phyloP scores from a whole-genome alignment of 805 yeast species.

The Maudiozyma barnettii region DNA sequence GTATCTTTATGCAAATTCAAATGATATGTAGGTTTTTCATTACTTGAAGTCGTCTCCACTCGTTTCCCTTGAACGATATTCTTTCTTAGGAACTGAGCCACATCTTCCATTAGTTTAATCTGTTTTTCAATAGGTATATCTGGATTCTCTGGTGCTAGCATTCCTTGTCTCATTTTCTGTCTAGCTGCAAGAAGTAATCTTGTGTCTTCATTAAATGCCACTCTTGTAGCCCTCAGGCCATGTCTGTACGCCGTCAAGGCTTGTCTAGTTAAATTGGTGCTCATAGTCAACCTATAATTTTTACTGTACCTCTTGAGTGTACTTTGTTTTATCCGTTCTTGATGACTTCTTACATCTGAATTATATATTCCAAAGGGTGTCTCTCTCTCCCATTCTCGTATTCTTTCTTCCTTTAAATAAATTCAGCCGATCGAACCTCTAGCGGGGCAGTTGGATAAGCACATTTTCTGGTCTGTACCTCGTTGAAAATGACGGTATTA shows the following conservation, averaged over 20 bases:
- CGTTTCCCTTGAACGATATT: constrained; percentile 82
- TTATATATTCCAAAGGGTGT: too few species aligned
- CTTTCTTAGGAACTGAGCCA: constrained; percentile 55
- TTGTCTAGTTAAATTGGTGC: neutral
- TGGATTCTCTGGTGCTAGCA: constrained; percentile 37
- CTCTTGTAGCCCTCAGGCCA: constrained; percentile 55
- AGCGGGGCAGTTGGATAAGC: too few species aligned
- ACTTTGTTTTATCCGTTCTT: too few species aligned
- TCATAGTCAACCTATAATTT: neutral
- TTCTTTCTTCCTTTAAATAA: neutral
- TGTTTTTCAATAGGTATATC: constrained; percentile 35
- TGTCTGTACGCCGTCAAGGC: constrained; percentile 44
- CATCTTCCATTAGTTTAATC: constrained; percentile 51
- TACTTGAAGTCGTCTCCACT: constrained; percentile 5
- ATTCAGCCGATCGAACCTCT: too few species aligned
- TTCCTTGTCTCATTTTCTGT: constrained; percentile 44
- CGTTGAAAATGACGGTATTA: too few species aligned
- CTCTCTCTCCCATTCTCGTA: too few species aligned
- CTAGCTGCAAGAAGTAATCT: constrained; percentile 51
- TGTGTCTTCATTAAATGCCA: constrained; percentile 43
- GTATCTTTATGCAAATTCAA: constrained; percentile 72
- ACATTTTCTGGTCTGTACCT: too few species aligned
- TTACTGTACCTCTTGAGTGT: neutral
- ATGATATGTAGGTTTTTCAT: constrained; percentile 17
- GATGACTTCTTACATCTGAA: too few species aligned